Evolutionary conservation across 108 stramenopile genomes (phyloP).

Genomic region (Aurantiochytrium sp.): DNA sequence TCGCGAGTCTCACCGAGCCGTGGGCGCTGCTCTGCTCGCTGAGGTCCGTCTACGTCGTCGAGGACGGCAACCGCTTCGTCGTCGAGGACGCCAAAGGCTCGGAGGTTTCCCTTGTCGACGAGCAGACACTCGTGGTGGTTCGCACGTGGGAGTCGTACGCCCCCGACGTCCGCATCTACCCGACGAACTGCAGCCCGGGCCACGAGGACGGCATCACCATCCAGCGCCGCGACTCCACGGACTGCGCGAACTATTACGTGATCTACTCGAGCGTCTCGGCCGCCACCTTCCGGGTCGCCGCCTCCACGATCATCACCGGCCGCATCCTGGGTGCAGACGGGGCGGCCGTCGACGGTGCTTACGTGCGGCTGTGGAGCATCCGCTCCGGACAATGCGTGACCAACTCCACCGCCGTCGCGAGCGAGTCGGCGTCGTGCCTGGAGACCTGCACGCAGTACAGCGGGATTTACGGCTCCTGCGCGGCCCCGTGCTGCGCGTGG

Average conservation of each 20-base stretch:
- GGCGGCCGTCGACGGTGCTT: background rate
- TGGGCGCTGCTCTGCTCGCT: background rate
- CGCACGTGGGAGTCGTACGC: background rate
- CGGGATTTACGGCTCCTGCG: background rate
- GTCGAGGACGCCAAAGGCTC: background rate
- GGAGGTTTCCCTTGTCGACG: background rate
- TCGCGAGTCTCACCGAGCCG: background rate
- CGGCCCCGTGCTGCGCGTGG: background rate
- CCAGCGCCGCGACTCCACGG: background rate
- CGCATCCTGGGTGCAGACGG: background rate
- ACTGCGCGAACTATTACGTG: background rate
- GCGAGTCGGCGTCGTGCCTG: too few species aligned
- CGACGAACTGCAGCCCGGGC: background rate
- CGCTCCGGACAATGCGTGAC: background rate
- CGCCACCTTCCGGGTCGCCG: background rate
- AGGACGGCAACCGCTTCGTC: background rate
- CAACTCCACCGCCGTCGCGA: too few species aligned
- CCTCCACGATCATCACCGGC: background rate
- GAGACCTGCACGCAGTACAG: background rate
- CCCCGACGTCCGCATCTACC: background rate
- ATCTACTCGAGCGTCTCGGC: background rate
- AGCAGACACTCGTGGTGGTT: background rate
- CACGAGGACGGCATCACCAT: slow-evolving; percentile 25
- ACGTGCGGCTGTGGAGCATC: background rate
- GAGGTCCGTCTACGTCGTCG: background rate